Evolutionary conservation across 2,329 filamentous ascomycete species (phyloP), one percentile per base, ranked within the genome.

Genomic region (Neofusicoccum parvum): DNA sequence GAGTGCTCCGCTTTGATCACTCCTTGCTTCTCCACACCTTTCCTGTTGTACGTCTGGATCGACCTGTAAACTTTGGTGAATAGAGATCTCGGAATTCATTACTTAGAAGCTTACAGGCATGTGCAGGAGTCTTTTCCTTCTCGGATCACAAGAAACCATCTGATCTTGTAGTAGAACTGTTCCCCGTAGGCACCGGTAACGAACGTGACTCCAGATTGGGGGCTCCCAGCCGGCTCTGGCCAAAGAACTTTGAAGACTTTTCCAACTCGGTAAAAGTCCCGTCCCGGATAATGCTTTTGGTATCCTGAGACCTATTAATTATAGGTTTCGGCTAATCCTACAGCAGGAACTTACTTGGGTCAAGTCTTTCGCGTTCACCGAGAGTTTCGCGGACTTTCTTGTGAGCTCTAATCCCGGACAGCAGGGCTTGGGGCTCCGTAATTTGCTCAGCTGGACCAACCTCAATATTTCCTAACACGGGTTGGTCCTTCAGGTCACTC

Each of bases 111-210:
- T 46, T 48, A 67, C 66, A 67, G 17, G n/a, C 66, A 67, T 20
- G 60, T 67, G 20, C 53, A 54, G 32, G 45, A 51, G 46, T 60
- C 46, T 23, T 39, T 36, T 2, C 64, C 64, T 37, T 62, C 60
- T 3, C 64, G 58, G 3, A 67, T 60, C 0, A 67, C 67, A 1
- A 67, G 51, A 39, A 67, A 67, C 65, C 67, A 68, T 6, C 67
- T 59, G 14, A 68, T 62, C 32, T 66, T 67, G 23, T 34, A 20
- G 51, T 53, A 54, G 20, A 62, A 37, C 12, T 20, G 27, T 15
- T 68, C 60, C 3, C 45, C 53, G 14, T 17, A 58, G 10, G 43
- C 6, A 4, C 53, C 63, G 1, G 63, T 58, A n/a, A 65, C 37
- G 7, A 65, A 50, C 5, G 63, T 59, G 2, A 20, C 36, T 3